Percentiles rank a stretch among this genome's conserved stretches.
These are phyloP conservation scores for Phytophthora fragariae DNA, from an alignment of 352 stramenopile species.

Conservation along the genomic window DNA sequence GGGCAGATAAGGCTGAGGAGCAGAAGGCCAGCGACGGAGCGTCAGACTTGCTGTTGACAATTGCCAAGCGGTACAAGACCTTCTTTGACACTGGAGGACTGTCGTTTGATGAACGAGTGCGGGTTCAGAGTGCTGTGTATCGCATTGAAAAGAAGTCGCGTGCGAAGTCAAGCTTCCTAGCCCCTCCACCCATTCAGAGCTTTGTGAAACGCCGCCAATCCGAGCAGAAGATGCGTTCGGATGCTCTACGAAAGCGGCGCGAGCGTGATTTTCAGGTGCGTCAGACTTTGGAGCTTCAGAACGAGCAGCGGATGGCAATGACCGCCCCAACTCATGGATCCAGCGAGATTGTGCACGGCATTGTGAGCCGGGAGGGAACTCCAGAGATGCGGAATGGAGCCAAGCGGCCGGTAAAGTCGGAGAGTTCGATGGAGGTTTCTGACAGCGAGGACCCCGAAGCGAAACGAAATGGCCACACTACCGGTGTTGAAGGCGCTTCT, in stretches of 20 bases:
- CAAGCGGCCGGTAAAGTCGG: slow-evolving; percentile 41
- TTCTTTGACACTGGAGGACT: slow-evolving; percentile 74
- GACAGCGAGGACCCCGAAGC: slow-evolving; percentile 50
- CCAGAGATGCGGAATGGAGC: slow-evolving; percentile 27
- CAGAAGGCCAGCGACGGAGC: slow-evolving; percentile 51
- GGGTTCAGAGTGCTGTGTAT: slow-evolving; percentile 74
- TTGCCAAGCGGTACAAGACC: slow-evolving; percentile 81
- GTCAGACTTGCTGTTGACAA: slow-evolving; percentile 61
- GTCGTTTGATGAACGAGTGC: slow-evolving; percentile 56
- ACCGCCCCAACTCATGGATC: slow-evolving; percentile 17
- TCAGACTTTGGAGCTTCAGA: slow-evolving; percentile 61
- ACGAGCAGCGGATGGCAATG: slow-evolving; percentile 31
- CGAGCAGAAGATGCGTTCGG: slow-evolving; percentile 77
- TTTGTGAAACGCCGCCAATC: slow-evolving; percentile 81
- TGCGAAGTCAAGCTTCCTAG: slow-evolving; percentile 46
- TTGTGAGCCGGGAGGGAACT: slow-evolving; percentile 16
- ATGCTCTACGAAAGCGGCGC: slow-evolving; percentile 75
- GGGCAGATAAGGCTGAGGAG: slow-evolving; percentile 59
- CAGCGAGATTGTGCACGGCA: slow-evolving; percentile 22
- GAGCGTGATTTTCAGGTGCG: slow-evolving; percentile 82
- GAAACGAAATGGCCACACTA: not conserved
- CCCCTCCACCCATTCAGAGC: slow-evolving; percentile 84
- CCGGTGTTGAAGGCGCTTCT: not conserved
- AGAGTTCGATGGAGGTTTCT: slow-evolving; percentile 80
- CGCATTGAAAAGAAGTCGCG: slow-evolving; percentile 69